Conservation (phyloP, 768 basidiomycete genomes). For the Rhizopogon rudus region DNA sequence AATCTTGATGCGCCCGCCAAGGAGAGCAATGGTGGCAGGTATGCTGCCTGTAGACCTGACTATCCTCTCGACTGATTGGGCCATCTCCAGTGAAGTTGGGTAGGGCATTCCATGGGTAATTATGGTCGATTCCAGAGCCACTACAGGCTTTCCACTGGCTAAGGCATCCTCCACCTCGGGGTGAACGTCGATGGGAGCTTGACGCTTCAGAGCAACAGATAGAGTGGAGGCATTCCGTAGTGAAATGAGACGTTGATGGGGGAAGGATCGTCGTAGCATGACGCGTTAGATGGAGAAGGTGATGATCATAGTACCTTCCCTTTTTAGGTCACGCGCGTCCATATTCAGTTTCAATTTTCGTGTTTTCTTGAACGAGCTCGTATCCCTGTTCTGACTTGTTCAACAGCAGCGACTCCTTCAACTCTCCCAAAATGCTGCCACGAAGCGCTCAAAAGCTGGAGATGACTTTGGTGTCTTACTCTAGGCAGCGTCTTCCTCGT, state of each 20-base stretch:
- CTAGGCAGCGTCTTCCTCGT: slow-evolving; percentile 62
- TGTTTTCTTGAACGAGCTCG: too few relatives aligned
- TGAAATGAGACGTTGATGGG: neutral
- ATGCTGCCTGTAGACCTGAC: slow-evolving; percentile 72
- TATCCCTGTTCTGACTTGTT: too few relatives aligned
- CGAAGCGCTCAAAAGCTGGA: too few relatives aligned
- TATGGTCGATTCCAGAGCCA: slow-evolving; percentile 89
- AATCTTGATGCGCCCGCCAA: slow-evolving; percentile 82
- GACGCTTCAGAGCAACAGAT: neutral
- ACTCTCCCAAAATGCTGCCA: too few relatives aligned
- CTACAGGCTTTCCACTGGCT: slow-evolving; percentile 57
- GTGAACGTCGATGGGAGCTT: slow-evolving; percentile 56
- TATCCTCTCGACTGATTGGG: slow-evolving; percentile 64
- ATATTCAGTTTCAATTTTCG: too few relatives aligned
- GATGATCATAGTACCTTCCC: too few relatives aligned
- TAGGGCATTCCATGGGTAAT: slow-evolving; percentile 91
- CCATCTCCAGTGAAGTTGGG: slow-evolving; percentile 70
- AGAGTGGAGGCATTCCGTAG: neutral
- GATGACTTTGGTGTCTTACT: slow-evolving; percentile 49
- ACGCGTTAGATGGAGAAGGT: too few relatives aligned
- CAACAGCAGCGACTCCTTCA: too few relatives aligned
- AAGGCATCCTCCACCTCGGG: slow-evolving; percentile 86
- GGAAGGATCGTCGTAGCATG: neutral
- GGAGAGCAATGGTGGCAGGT: slow-evolving; percentile 87
- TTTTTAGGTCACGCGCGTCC: too few relatives aligned